Base-by-base conservation (phyloP, 2,329 filamentous ascomycete genomes). In the Myriosclerotinia curreyana region DNA sequence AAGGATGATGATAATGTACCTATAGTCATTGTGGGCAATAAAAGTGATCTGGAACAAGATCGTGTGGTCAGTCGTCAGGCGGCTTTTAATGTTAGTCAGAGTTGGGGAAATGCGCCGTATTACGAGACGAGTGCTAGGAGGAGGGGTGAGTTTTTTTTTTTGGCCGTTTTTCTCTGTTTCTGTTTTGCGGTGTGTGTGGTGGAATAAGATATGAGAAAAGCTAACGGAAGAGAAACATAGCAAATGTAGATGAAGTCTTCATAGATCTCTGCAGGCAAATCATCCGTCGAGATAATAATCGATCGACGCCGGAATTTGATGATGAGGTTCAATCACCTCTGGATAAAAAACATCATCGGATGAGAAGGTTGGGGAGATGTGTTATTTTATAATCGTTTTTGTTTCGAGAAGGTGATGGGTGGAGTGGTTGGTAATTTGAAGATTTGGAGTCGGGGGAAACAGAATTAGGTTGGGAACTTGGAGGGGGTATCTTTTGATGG, bases 241-340 rank as follows among this genome's bases (percentile, higher is more conserved):
- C 85, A 66, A 90, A 91, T 67, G 87, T 91, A 36, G 87, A 90
- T 71, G 87, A 90, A 75, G 87, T 89, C 52, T 91, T 90, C 75
- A 78, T 85, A 66, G 85, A 88, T 74, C 79, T 89, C 60, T 88
- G 85, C 71, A 79, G 85, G 66, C 86, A 89, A 74, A 88, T 89
- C 67, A 87, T 88, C 69, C 78, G 81, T 64, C 86, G 84, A 72
- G 85, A 88, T 66, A 77, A 70, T 34, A 64, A 62, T 8, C 59
- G 56, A 20, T 56, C 60, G 38, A 60, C 67, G 17, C 61, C 52
- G 7, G 61, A 63, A 40, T 22, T 40, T 20, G 61, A 63, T 12
- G 61, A 63, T 50, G 61, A 63, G 17, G 25, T 58, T 36, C 25
- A 63, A 34, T 50, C 52, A 44, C 61, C 61, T 31, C 38, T 48